Base-by-base conservation (phyloP, 495 filamentous ascomycete species). In the Diplogelasinospora grovesii region DNA sequence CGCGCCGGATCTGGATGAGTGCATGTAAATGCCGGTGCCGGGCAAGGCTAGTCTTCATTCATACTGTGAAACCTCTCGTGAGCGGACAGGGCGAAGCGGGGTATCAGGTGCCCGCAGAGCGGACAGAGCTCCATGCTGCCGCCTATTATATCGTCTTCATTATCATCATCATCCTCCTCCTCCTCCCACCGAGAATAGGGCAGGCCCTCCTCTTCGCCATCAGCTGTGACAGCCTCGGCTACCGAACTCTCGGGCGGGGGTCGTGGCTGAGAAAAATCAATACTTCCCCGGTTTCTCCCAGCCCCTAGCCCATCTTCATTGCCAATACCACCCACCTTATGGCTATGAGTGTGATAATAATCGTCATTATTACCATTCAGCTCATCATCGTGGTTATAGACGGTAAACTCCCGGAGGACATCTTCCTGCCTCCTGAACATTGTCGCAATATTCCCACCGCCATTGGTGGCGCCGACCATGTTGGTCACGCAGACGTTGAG, bases 401-500 rank as follows among this genome's bases (percentile, higher is more conserved):
- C 66, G 27, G 65, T 78, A 73, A 81, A 86, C 45, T 81, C 74
- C 40, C 68, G 75, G 48, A 82, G 58, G 19, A 78, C 71, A 13
- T 73, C 69, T 22, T 82, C 79, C 52, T 89, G 84, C 36, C 66
- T 65, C 36, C 63, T 71, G 54, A 88, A 85, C 83, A 88, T 86
- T 40, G 59, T 64, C 3, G 68, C 70, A 45, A 88, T 86, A 51
- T 86, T 75, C 55, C 66, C 41, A 60, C 65, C 36, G 69, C 70
- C 42, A 70, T 70, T 36, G 65, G 53, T 2, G 74, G 78, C 14
- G 68, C 71, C 75, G 2, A 75, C 70, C 79, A 97, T 89, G 52
- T 93, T 89, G 1, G 85, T 84, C 2, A 87, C 87, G 15, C 85
- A 88, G 10, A 97, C 61, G 52, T 97, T 97, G 36, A 97, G 63